phyloP scores from a whole-genome alignment of 169 alveolate species.

The Babesia ovata region DNA sequence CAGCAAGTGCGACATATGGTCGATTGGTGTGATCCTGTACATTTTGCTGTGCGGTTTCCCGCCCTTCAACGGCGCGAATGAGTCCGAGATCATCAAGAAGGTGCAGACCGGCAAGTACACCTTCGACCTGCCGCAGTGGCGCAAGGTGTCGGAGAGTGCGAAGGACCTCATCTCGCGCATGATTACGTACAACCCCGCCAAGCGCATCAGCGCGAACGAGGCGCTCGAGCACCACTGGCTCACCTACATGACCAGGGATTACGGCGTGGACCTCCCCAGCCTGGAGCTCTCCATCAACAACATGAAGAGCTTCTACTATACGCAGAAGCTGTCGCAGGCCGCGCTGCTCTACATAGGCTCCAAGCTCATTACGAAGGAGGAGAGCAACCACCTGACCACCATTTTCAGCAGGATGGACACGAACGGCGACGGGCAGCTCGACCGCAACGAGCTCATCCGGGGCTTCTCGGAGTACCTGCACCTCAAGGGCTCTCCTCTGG shows the following conservation, averaged over 20 bases:
- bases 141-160: slow-evolving; percentile 85
- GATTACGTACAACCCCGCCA: slow-evolving; percentile 85
- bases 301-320: slow-evolving; percentile 83
- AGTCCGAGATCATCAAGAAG: slow-evolving; percentile 84
- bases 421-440: slow-evolving; percentile 88
- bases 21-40: slow-evolving; percentile 87
- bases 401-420: slow-evolving; percentile 89
- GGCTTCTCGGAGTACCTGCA: slow-evolving; percentile 83
- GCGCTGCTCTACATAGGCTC: slow-evolving; percentile 90
- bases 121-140: slow-evolving; percentile 82
- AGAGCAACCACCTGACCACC: slow-evolving; percentile 85
- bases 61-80: slow-evolving; percentile 88
- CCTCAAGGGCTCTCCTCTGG: slow-evolving; percentile 82
- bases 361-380: slow-evolving; percentile 87
- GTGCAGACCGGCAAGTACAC: slow-evolving; percentile 85
- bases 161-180: slow-evolving; percentile 84
- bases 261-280: slow-evolving; percentile 75
- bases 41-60: slow-evolving; percentile 89
- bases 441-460: slow-evolving; percentile 82
- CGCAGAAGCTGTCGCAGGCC: slow-evolving; percentile 89
- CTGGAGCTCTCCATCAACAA: slow-evolving; percentile 80
- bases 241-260: slow-evolving; percentile 75
- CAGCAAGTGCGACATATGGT: slow-evolving; percentile 90
- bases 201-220: slow-evolving; percentile 84
- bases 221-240: slow-evolving; percentile 90